Evolutionary conservation across 306 rosid species (phyloP).

Genomic region (Malus sylvestris): DNA sequence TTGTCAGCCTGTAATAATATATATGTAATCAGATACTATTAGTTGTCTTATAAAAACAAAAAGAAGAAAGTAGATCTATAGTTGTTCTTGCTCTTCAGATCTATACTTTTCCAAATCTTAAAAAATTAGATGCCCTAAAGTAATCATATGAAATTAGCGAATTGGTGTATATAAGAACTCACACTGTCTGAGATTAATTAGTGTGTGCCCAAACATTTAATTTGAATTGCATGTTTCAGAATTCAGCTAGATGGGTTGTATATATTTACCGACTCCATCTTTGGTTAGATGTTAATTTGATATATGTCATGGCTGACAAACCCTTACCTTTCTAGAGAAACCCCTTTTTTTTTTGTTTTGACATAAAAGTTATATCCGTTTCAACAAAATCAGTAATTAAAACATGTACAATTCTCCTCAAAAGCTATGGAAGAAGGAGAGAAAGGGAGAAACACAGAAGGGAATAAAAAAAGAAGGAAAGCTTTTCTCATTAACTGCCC

Average conservation of each 20-base stretch:
- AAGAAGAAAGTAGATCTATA: too few species aligned
- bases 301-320: not conserved
- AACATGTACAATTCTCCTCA: not conserved
- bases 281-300: not conserved
- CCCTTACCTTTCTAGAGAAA: not conserved
- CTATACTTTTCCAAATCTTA: not conserved
- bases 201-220: not conserved
- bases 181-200: not conserved
- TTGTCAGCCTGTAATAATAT: conserved; percentile 43
- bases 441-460: not conserved
- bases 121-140: too few species aligned
- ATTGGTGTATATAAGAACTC: not conserved
- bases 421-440: not conserved
- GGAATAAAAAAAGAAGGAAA: not conserved
- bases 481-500: not conserved
- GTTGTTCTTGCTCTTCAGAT: not conserved
- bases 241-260: not conserved
- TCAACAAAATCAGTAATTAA: not conserved
- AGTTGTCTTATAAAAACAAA: too few species aligned
- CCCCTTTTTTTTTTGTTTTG: not conserved
- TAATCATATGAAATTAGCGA: not conserved
- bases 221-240: not conserved
- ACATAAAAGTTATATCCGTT: not conserved
- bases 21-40: not conserved
- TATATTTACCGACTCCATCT: too few species aligned